phyloP scores from a whole-genome alignment of 1,284 basidiomycete genomes.

The Stereum hirsutum region DNA sequence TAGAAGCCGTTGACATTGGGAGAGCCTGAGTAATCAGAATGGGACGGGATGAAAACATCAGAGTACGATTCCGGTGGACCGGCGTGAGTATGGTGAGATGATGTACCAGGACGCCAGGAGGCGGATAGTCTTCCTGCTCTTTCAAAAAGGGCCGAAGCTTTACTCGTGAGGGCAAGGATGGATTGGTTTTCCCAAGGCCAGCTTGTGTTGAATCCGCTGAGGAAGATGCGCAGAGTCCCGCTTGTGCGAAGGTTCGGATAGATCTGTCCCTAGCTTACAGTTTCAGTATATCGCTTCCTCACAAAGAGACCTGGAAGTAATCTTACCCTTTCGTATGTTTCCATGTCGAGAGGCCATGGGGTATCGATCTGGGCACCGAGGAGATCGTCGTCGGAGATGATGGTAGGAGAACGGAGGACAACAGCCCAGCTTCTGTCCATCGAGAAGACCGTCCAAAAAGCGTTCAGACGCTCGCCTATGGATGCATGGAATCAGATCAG shows the following conservation, averaged over 20 bases:
- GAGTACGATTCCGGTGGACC: not conserved
- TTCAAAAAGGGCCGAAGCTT: constrained; percentile 14
- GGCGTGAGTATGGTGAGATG: not conserved
- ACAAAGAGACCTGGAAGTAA: not conserved
- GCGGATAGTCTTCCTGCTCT: constrained; percentile 16
- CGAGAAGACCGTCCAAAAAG: constrained; percentile 66
- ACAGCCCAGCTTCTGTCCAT: constrained; percentile 59
- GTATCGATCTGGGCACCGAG: constrained; percentile 39
- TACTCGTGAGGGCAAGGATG: constrained; percentile 10
- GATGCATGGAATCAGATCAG: too few relatives aligned
- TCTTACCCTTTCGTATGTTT: constrained; percentile 48
- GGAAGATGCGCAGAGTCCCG: constrained; percentile 10
- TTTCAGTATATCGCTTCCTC: constrained; percentile 12
- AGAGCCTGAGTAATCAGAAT: constrained; percentile 12
- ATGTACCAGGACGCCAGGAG: constrained; percentile 19
- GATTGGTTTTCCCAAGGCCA: constrained; percentile 13
- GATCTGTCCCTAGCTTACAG: constrained; percentile 13
- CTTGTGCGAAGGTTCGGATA: constrained; percentile 11
- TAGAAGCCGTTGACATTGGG: constrained; percentile 12
- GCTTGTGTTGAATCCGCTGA: constrained; percentile 11
- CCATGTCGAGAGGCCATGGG: constrained; percentile 56
- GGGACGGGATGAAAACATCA: not conserved
- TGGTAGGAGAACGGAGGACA: constrained; percentile 41
- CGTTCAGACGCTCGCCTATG: constrained; percentile 50
- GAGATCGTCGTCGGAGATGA: constrained; percentile 26